Evolutionary conservation across 495 filamentous ascomycete genomes (phyloP).

Genomic region (Hypoxylon fuscum): DNA sequence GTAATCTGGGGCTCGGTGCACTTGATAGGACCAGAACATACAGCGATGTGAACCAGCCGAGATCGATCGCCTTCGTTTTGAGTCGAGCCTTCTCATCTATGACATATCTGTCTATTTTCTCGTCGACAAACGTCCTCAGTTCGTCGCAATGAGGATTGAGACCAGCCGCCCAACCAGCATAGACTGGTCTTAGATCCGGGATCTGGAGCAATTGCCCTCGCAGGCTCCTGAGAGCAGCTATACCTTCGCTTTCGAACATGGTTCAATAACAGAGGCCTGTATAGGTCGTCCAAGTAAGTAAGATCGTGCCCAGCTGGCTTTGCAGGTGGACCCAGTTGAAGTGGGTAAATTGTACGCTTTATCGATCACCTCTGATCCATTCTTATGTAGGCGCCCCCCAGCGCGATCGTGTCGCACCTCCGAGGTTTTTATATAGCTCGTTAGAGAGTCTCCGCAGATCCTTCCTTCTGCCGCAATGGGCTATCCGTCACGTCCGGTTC

Average conservation of each 20-base stretch:
- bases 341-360: neutral
- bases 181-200: slow-evolving; percentile 10
- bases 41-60: slow-evolving; percentile 14
- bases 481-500: neutral
- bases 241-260: neutral
- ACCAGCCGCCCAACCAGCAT: slow-evolving; percentile 4
- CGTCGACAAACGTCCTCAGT: slow-evolving; percentile 7
- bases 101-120: slow-evolving; percentile 9
- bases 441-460: neutral
- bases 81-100: neutral
- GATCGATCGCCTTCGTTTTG: slow-evolving; percentile 19
- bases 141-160: slow-evolving; percentile 8
- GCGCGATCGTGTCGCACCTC: neutral
- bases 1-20: neutral
- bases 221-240: slow-evolving; percentile 5
- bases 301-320: neutral
- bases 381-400: neutral
- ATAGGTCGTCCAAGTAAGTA: neutral
- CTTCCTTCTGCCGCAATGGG: neutral
- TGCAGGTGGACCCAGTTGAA: neutral
- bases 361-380: neutral
- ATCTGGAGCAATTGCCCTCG: slow-evolving; percentile 4
- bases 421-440: neutral
- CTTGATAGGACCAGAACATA: neutral
- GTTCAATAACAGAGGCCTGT: neutral